phyloP scores from a whole-genome alignment of 192 early-diverging fungal genomes.

The Physocladia obscura region DNA sequence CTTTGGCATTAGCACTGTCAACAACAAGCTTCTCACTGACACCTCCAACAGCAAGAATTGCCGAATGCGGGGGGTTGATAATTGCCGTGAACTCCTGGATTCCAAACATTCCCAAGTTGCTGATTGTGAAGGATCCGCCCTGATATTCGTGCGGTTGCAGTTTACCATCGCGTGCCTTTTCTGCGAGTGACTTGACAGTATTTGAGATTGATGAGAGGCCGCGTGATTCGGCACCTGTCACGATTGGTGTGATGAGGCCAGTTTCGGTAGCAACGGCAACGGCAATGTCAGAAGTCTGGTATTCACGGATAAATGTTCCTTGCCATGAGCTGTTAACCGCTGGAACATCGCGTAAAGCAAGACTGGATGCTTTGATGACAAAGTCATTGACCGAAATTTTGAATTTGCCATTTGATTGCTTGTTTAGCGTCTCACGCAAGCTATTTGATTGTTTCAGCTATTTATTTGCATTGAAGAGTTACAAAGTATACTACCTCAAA shows the following conservation, averaged over 20 bases:
- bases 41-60: conserved; percentile 90
- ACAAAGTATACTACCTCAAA: conserved; percentile 44
- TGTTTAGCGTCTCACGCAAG: conserved; percentile 88
- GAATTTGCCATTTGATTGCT: conserved; percentile 78
- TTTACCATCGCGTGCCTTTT: conserved; percentile 81
- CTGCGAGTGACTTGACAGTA: conserved; percentile 81
- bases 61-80: conserved; percentile 93
- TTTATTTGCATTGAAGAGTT: not conserved
- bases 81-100: conserved; percentile 94
- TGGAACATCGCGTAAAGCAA: conserved; percentile 87
- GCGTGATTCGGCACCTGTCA: conserved; percentile 76
- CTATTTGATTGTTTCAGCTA: not conserved
- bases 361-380: conserved; percentile 90
- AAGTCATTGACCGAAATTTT: conserved; percentile 99
- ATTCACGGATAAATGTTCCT: conserved; percentile 88
- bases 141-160: conserved; percentile 95
- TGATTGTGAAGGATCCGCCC: conserved; percentile 96
- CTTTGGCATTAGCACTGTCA: conserved; percentile 41
- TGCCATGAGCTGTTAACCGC: conserved; percentile 91
- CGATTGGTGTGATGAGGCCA: conserved; percentile 96
- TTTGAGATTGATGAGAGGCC: conserved; percentile 85
- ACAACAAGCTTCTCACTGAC: conserved; percentile 68
- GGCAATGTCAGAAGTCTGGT: conserved; percentile 88
- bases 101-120: conserved; percentile 97
- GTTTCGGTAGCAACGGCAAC: conserved; percentile 90